phyloP scores from a whole-genome alignment of 2,329 filamentous ascomycete genomes.

The Torrubiellomyces zombiae region DNA sequence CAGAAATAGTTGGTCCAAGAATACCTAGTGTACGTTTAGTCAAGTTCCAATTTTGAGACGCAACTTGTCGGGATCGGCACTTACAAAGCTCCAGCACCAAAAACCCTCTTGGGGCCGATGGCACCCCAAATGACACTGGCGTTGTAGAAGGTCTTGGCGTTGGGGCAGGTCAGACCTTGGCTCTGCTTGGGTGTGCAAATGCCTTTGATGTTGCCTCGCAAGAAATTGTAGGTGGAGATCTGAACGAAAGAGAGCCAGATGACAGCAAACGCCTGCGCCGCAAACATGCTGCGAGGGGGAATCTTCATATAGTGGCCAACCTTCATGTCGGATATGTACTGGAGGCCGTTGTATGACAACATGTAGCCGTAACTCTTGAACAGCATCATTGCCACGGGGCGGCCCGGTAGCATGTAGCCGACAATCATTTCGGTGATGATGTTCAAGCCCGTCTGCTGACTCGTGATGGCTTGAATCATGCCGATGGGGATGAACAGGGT shows the following conservation, averaged over 20 bases:
- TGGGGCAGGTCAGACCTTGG: conserved; percentile 38
- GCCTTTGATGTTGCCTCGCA: conserved; percentile 29
- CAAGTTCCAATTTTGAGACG: background rate
- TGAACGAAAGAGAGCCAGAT: conserved; percentile 22
- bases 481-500: conserved; percentile 25
- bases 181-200: conserved; percentile 32
- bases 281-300: conserved; percentile 31
- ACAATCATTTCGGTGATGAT: conserved; percentile 31
- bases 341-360: conserved; percentile 27
- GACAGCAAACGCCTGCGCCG: conserved; percentile 24
- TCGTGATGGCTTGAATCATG: conserved; percentile 31
- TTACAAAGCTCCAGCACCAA: conserved; percentile 16
- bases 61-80: too few species aligned
- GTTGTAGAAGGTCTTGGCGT: conserved; percentile 42
- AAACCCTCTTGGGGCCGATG: conserved; percentile 26
- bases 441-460: conserved; percentile 29
- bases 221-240: conserved; percentile 20
- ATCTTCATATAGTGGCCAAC: conserved; percentile 37
- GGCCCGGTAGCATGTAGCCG: conserved; percentile 30
- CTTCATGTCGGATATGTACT: conserved; percentile 32
- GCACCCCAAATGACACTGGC: conserved; percentile 44
- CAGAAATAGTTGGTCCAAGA: conserved; percentile 36
- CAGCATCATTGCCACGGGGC: conserved; percentile 31
- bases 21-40: conserved; percentile 18
- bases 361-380: conserved; percentile 32